Conservation (phyloP, 163 green algal genomes). For the Chloromonas sp. region DNA sequence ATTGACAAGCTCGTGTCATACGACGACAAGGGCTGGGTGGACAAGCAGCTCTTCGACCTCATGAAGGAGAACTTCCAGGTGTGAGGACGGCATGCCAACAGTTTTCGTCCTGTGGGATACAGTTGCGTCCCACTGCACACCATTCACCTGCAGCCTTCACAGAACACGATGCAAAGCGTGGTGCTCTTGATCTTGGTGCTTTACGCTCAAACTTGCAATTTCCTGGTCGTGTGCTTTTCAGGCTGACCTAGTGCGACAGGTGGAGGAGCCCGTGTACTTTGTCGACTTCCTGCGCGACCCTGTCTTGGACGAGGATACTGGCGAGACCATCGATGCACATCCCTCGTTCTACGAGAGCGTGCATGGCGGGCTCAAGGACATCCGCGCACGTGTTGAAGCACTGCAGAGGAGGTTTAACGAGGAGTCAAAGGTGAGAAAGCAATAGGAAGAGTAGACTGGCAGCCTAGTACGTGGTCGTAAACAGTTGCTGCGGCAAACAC, state of each 20-base stretch:
- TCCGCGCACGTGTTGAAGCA: constrained; percentile 63
- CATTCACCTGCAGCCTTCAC: too few relatives aligned
- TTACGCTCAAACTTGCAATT: too few relatives aligned
- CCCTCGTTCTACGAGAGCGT: constrained; percentile 84
- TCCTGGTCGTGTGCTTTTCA: background rate
- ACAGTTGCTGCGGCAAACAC: too few relatives aligned
- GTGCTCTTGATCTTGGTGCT: too few relatives aligned
- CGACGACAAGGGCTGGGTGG: constrained; percentile 85
- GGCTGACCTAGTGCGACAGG: constrained; percentile 29
- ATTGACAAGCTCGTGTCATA: constrained; percentile 79
- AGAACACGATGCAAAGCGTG: too few relatives aligned
- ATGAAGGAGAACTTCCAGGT: constrained; percentile 53
- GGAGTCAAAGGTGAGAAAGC: constrained; percentile 55
- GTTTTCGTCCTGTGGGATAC: too few relatives aligned
- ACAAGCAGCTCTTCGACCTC: constrained; percentile 58
- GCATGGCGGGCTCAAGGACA: constrained; percentile 60
- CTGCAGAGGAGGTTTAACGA: constrained; percentile 83
- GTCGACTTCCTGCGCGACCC: constrained; percentile 91
- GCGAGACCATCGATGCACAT: constrained; percentile 74
- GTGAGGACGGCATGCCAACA: too few relatives aligned
- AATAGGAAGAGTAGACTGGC: background rate
- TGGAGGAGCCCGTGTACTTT: constrained; percentile 83
- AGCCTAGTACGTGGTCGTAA: too few relatives aligned
- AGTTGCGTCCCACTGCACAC: too few relatives aligned
- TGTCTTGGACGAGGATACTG: constrained; percentile 75